Evolutionary conservation across 371 early-diverging fungal species (phyloP), one percentile per base, ranked within the genome.

Genomic region (Smittium mucronatum): DNA sequence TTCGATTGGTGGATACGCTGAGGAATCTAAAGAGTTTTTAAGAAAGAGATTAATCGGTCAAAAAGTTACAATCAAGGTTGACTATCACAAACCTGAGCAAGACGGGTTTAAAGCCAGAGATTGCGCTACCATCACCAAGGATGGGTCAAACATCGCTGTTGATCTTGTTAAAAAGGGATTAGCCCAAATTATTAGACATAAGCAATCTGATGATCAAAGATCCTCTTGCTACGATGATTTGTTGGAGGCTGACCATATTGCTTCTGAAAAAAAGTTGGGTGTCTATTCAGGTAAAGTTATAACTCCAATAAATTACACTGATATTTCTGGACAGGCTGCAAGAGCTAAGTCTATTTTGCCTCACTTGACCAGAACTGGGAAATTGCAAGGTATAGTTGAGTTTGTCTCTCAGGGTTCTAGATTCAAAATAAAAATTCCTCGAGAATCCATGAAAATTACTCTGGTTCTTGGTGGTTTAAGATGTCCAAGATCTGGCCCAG

Each of bases 31-130:
- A 73, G 97, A 91, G 76, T 87, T 86, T 73, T 81, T 97, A 70
- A 86, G 97, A 63, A 89, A 90, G 76, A 82, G 86, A 63, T 79
- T 92, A 70, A 89, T 95, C 71, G 97, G 96, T 36, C 89, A 91
- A 74, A 79, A 78, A n/a, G 88, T 84, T 60, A 70, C 61, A 58
- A 88, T 93, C 34, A 81, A 78, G 1, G 82, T 94, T 64, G 97
- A 95, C 74, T 97, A 91, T 76, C 81, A 88, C 74, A 93, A 93
- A 74, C 90, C 92, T 15, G 89, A 95, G 8, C 83, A 86, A 33
- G 94, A 93, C 63, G 90, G 88, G 33, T 93, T 87, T 69, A 94
- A 93, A 72, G 88, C 86, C 59, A 87, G 88, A 63, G 90, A 91
- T 64, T 95, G 95, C 75, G 97, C 89, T 34, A 93, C 95, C 16